phyloP scores from a whole-genome alignment of 108 stramenopile genomes.

The Chaetoceros tenuissimus region DNA sequence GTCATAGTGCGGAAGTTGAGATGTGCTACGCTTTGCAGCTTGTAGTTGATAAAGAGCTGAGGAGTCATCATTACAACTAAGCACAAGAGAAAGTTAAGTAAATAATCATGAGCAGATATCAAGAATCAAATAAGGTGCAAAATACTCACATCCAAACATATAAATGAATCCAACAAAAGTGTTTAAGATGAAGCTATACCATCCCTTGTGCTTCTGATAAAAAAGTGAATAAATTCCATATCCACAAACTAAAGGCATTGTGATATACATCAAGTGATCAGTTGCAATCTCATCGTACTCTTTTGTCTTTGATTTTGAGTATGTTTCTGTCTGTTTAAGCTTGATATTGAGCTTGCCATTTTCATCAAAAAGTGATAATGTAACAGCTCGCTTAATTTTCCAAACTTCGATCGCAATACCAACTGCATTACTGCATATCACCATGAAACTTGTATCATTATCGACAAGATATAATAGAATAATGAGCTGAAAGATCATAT shows the following conservation, averaged over 20 bases:
- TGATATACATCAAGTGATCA: slow-evolving; percentile 40
- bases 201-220: slow-evolving; percentile 62
- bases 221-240: slow-evolving; percentile 65
- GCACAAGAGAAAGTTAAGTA: too few species aligned
- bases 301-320: slow-evolving; percentile 51
- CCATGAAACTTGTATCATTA: slow-evolving; percentile 70
- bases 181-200: slow-evolving; percentile 76
- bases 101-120: too few species aligned
- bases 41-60: slow-evolving; percentile 91
- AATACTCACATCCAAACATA: slow-evolving; percentile 85
- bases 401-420: slow-evolving; percentile 71
- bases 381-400: slow-evolving; percentile 62
- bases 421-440: slow-evolving; percentile 50
- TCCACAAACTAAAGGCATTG: slow-evolving; percentile 60
- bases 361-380: slow-evolving; percentile 26
- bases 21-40: slow-evolving; percentile 79
- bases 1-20: slow-evolving; percentile 80
- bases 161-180: slow-evolving; percentile 74
- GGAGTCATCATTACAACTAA: slow-evolving; percentile 91
- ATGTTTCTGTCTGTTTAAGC: slow-evolving; percentile 44
- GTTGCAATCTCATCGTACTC: slow-evolving; percentile 68
- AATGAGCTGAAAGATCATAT: slow-evolving; percentile 60
- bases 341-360: slow-evolving; percentile 17
- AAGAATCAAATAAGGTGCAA: too few species aligned
- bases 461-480: slow-evolving; percentile 74